Conservation (phyloP, 108 stramenopile genomes). For the Nitzschia sp. region DNA sequence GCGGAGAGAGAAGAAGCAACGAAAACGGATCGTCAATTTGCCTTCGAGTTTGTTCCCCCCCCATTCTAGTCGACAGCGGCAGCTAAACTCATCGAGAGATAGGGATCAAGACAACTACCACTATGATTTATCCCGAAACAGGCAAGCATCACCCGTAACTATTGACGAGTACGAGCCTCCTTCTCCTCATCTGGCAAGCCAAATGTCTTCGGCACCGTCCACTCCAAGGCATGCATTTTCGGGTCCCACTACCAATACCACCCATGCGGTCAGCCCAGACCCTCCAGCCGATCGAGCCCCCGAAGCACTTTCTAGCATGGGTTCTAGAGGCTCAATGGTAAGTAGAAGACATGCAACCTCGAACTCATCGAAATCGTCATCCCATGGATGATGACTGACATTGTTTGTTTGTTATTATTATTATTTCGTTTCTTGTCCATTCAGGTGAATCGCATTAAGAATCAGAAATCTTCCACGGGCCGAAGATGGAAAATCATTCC, state of each 20-base stretch:
- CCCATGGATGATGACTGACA: no score
- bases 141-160: background rate
- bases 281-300: background rate
- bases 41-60: conserved; percentile 15
- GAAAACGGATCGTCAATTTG: conserved; percentile 17
- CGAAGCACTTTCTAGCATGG: background rate
- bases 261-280: conserved; percentile 1
- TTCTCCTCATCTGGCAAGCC: background rate
- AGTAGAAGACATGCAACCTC: background rate
- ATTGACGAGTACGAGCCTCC: background rate
- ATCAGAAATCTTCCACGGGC: conserved; percentile 18
- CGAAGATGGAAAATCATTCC: conserved; percentile 26
- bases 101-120: background rate
- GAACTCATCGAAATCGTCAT: no score
- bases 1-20: conserved; percentile 11
- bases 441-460: conserved; percentile 20
- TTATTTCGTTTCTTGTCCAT: no score
- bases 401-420: no score
- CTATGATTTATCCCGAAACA: background rate
- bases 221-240: no score
- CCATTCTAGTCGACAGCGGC: conserved; percentile 9
- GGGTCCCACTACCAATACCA: background rate
- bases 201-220: no score
- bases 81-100: background rate
- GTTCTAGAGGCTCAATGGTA: conserved; percentile 23